phyloP scores from a whole-genome alignment of 2,329 filamentous ascomycete species.

The Coniochaeta sp. region DNA sequence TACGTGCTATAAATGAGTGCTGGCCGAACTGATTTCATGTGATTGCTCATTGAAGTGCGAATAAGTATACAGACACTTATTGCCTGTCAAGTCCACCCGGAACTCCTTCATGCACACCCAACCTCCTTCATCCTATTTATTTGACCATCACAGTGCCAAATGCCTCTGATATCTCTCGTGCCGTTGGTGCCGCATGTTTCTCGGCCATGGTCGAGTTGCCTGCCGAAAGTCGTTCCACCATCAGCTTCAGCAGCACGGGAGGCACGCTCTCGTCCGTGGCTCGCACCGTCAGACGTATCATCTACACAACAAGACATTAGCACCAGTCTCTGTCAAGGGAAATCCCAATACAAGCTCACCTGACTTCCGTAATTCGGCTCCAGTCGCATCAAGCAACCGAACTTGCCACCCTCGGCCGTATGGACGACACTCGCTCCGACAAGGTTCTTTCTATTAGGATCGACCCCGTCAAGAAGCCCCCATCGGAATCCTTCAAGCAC shows the following conservation, averaged over 20 bases:
- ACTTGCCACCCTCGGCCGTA: conserved; percentile 79
- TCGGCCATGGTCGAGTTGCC: conserved; percentile 39
- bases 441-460: conserved; percentile 89
- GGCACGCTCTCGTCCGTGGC: conserved; percentile 91
- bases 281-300: conserved; percentile 89
- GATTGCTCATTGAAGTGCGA: not conserved
- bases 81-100: not conserved
- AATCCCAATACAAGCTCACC: conserved; percentile 46
- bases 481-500: conserved; percentile 82
- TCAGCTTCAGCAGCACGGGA: conserved; percentile 68
- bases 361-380: conserved; percentile 91
- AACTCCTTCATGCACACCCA: too few species aligned
- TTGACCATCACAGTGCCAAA: conserved; percentile 51
- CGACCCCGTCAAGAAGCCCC: conserved; percentile 78
- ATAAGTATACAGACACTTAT: not conserved
- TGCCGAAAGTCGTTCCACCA: conserved; percentile 72
- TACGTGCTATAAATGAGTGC: not conserved
- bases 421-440: conserved; percentile 85
- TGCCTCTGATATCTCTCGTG: conserved; percentile 45
- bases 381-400: conserved; percentile 84
- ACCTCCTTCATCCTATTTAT: conserved; percentile 4
- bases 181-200: conserved; percentile 31
- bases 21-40: too few species aligned
- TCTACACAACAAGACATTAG: conserved; percentile 52
- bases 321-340: not conserved